phyloP scores from a whole-genome alignment of 2,329 filamentous ascomycete genomes.

The Alternaria consortialis region DNA sequence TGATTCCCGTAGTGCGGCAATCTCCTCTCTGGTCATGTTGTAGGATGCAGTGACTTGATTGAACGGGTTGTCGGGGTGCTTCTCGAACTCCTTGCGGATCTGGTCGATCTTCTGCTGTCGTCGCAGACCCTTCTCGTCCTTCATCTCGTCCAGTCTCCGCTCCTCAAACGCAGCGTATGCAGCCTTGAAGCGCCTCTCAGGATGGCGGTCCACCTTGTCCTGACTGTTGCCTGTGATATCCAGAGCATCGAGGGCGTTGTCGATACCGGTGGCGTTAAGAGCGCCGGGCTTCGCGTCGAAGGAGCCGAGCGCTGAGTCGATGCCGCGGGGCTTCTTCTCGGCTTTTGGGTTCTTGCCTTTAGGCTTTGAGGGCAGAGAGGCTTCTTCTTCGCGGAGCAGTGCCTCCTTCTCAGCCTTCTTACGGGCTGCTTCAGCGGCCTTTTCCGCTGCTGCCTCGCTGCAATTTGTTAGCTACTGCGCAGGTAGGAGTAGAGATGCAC shows the following conservation, averaged over 20 bases:
- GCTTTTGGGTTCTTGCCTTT: slow-evolving; percentile 74
- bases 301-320: slow-evolving; percentile 68
- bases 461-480: slow-evolving; percentile 15
- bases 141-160: slow-evolving; percentile 82
- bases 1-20: slow-evolving; percentile 69
- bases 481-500: slow-evolving; percentile 22
- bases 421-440: slow-evolving; percentile 80
- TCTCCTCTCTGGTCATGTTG: slow-evolving; percentile 81
- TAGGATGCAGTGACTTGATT: slow-evolving; percentile 82
- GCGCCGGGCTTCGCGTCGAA: slow-evolving; percentile 57
- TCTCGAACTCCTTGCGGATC: slow-evolving; percentile 92
- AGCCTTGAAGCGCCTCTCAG: slow-evolving; percentile 86
- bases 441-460: slow-evolving; percentile 84
- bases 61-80: slow-evolving; percentile 93
- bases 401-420: slow-evolving; percentile 95
- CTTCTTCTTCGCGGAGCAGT: slow-evolving; percentile 83
- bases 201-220: slow-evolving; percentile 84
- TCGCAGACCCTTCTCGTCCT: slow-evolving; percentile 81
- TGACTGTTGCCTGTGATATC: slow-evolving; percentile 69
- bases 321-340: slow-evolving; percentile 66
- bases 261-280: slow-evolving; percentile 86
- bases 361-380: slow-evolving; percentile 67
- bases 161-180: slow-evolving; percentile 86
- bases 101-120: slow-evolving; percentile 84
- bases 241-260: slow-evolving; percentile 90